Percentiles rank a stretch among this genome's conserved stretches.
Conservation (phyloP, 768 basidiomycete genomes). For the Psilocybe cubensis region DNA sequence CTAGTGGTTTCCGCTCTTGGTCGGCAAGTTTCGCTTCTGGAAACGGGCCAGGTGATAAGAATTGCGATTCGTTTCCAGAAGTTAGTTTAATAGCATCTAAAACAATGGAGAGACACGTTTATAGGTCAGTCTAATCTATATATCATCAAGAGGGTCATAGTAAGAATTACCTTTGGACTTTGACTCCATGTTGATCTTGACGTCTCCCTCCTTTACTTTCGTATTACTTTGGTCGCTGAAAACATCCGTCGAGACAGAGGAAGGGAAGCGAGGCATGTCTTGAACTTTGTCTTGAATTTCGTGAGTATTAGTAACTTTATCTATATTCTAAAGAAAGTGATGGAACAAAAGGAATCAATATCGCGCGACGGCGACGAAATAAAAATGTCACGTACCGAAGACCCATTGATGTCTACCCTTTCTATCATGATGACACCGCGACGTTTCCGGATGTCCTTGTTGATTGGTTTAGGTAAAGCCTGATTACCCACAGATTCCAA, state of each 20-base stretch:
- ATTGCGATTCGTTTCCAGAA: too few relatives aligned
- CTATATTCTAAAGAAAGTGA: background rate
- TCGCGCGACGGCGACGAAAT: background rate
- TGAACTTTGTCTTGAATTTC: background rate
- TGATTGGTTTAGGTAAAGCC: slow-evolving; percentile 12
- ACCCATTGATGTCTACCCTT: slow-evolving; percentile 1
- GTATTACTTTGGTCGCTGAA: background rate
- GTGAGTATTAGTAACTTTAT: background rate
- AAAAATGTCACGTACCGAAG: slow-evolving; percentile 1
- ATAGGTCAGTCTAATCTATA: too few relatives aligned
- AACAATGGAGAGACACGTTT: too few relatives aligned
- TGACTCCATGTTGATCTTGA: background rate
- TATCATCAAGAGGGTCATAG: too few relatives aligned
- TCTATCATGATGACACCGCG: slow-evolving; percentile 24
- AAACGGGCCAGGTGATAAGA: too few relatives aligned
- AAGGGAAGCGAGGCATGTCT: background rate
- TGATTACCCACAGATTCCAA: background rate
- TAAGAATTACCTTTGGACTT: background rate
- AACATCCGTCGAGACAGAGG: background rate
- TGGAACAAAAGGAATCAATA: background rate
- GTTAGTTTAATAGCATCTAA: too few relatives aligned
- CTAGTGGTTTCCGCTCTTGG: background rate
- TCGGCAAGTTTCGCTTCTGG: background rate
- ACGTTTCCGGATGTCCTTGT: slow-evolving; percentile 24
- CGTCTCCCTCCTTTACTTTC: background rate